phyloP scores from a whole-genome alignment of 2,329 filamentous ascomycete genomes.

The Monilinia fructicola region DNA sequence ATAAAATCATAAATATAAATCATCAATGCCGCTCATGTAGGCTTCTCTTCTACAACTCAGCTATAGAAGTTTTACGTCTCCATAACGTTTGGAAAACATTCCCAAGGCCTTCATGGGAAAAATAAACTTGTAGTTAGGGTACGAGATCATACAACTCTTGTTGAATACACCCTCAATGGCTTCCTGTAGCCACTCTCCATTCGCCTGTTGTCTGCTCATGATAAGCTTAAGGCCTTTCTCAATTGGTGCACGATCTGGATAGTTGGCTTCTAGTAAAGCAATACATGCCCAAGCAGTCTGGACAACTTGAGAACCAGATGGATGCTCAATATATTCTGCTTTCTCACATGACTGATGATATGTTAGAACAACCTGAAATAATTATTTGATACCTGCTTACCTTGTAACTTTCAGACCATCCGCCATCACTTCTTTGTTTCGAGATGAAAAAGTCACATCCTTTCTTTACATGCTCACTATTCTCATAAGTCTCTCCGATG shows the following conservation, averaged over 20 bases:
- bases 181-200: constrained; percentile 94
- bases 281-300: constrained; percentile 92
- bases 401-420: constrained; percentile 94
- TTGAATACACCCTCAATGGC: constrained; percentile 98
- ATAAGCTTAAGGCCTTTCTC: constrained; percentile 74
- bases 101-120: constrained; percentile 94
- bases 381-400: constrained; percentile 42
- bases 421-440: constrained; percentile 83
- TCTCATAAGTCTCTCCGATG: constrained; percentile 78
- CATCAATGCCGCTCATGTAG: background rate
- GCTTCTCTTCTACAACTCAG: constrained; percentile 7
- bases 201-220: constrained; percentile 79
- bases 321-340: constrained; percentile 72
- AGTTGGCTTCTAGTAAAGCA: constrained; percentile 77
- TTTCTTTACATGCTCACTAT: constrained; percentile 65
- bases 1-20: background rate
- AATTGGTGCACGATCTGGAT: constrained; percentile 71
- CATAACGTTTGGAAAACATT: constrained; percentile 56
- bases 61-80: constrained; percentile 31
- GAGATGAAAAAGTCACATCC: constrained; percentile 85
- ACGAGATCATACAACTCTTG: constrained; percentile 98
- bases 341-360: constrained; percentile 67
- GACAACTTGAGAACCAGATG: constrained; percentile 78
- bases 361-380: constrained; percentile 27
- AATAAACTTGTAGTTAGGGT: constrained; percentile 97